Percentiles rank a stretch among this genome's conserved stretches.
Evolutionary conservation across 176 grass and related monocot species (phyloP).

Genomic region (Oryza coarctata): DNA sequence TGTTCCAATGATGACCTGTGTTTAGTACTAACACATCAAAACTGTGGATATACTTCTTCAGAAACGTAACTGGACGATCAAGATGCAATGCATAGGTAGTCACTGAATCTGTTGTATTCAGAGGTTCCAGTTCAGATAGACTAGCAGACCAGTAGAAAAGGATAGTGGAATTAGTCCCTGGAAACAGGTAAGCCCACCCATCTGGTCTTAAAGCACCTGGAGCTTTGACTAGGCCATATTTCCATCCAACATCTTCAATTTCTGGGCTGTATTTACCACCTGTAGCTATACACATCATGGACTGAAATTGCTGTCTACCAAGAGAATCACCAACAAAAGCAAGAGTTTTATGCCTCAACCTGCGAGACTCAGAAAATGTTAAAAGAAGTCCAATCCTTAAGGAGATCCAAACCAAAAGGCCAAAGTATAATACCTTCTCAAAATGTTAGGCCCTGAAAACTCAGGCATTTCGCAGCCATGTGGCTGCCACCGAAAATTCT

Average conservation of each 20-base stretch:
- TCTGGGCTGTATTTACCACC: conserved; percentile 64
- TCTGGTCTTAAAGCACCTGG: conserved; percentile 82
- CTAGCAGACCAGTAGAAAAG: conserved; percentile 98
- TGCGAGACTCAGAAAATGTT: conserved; percentile 39
- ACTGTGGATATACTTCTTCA: conserved; percentile 63
- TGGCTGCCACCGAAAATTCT: conserved; percentile 82
- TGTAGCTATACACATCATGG: conserved; percentile 87
- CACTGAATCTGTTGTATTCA: conserved; percentile 49
- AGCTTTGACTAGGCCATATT: conserved; percentile 80
- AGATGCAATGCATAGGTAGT: conserved; percentile 83
- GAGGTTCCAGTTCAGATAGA: conserved; percentile 81
- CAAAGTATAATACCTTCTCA: conserved; percentile 52
- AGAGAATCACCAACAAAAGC: conserved; percentile 97
- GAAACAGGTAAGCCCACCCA: conserved; percentile 90
- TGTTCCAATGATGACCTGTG: conserved; percentile 99
- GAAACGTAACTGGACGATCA: conserved; percentile 80
- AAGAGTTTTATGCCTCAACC: conserved; percentile 84
- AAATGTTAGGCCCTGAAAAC: conserved; percentile 63
- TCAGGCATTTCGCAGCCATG: conserved; percentile 77
- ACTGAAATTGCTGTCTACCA: conserved; percentile 97
- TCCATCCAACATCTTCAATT: conserved; percentile 74
- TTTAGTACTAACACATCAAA: conserved; percentile 90
- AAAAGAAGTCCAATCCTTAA: conserved; percentile 22
- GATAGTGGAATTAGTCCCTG: conserved; percentile 76
- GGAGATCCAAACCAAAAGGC: conserved; percentile 6